Evolutionary conservation across 2,329 filamentous ascomycete genomes (phyloP).

Genomic region (Exophiala lecanii-corni): DNA sequence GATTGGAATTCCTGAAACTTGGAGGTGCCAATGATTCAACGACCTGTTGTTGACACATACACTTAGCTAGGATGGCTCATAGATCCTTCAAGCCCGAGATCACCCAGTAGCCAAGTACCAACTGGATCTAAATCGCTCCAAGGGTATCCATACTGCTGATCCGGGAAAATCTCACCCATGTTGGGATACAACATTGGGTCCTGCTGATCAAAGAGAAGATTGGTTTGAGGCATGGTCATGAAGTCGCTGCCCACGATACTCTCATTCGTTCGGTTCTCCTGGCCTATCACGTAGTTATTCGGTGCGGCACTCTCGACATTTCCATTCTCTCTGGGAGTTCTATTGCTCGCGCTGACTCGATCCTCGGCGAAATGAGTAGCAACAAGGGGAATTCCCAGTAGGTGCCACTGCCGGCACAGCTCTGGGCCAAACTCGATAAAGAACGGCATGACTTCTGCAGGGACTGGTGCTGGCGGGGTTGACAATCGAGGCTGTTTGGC

Average conservation of each 20-base stretch:
- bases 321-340: not conserved
- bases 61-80: not conserved
- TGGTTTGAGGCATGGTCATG: not conserved
- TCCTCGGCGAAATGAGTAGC: not conserved
- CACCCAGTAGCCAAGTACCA: not conserved
- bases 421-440: constrained; percentile 1
- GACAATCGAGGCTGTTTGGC: not conserved
- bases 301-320: not conserved
- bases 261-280: not conserved
- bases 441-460: not conserved
- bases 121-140: constrained; percentile 2
- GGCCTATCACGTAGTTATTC: not conserved
- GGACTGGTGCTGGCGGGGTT: not conserved
- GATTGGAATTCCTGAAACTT: too few relatives aligned
- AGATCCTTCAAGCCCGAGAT: not conserved
- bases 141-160: constrained; percentile 1
- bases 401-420: constrained; percentile 2
- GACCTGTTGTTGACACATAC: not conserved
- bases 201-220: not conserved
- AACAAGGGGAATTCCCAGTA: not conserved
- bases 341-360: not conserved
- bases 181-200: constrained; percentile 2
- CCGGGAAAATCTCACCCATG: not conserved
- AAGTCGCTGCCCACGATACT: not conserved
- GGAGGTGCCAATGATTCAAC: too few relatives aligned